These are phyloP conservation scores for Vaccinium myrtillus DNA, from an alignment of 148 eudicot species.

Conservation along the genomic window DNA sequence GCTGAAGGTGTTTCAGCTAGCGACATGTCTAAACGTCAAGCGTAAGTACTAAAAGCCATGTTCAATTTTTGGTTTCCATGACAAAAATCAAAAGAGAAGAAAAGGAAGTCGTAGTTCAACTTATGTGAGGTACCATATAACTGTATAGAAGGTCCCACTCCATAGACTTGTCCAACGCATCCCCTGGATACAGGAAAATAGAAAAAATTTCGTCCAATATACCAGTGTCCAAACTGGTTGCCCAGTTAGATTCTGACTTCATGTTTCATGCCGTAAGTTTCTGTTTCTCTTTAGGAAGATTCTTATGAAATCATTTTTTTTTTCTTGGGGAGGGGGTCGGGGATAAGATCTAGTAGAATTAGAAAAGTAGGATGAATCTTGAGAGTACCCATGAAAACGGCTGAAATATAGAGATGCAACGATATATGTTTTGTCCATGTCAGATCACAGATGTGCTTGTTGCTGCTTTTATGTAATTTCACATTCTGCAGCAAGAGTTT, in stretches of 20 bases:
- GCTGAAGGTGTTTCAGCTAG: constrained; percentile 88
- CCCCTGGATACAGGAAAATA: not conserved
- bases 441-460: not conserved
- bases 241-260: not conserved
- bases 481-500: constrained; percentile 6
- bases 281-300: not conserved
- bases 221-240: not conserved
- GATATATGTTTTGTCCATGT: not conserved
- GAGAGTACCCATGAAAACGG: not conserved
- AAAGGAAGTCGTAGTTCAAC: not conserved
- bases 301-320: not conserved
- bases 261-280: not conserved
- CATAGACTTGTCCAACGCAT: no score
- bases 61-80: not conserved
- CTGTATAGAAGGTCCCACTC: not conserved
- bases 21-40: constrained; percentile 80
- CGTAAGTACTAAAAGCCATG: constrained; percentile 43
- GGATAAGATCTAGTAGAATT: not conserved
- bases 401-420: not conserved
- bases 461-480: not conserved
- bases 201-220: not conserved
- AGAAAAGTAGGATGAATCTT: not conserved
- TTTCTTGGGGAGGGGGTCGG: not conserved
- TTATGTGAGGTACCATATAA: not conserved
- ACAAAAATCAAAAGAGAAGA: not conserved